Evolutionary conservation across 1,284 basidiomycete genomes (phyloP).

Genomic region (Leccinum huronense): DNA sequence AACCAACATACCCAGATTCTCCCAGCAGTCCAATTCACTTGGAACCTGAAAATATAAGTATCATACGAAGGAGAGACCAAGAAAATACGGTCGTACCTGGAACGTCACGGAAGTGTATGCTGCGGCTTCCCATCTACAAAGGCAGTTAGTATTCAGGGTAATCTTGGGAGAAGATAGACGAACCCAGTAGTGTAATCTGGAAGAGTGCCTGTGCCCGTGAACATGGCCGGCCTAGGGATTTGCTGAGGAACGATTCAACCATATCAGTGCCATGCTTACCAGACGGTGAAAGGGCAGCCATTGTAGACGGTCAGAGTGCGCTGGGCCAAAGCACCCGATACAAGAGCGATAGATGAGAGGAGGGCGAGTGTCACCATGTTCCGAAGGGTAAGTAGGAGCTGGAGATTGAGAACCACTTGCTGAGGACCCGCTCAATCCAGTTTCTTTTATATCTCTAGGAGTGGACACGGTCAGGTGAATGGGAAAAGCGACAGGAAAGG

Average conservation of each 20-base stretch:
- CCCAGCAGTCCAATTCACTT: constrained; percentile 29
- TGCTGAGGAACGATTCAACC: constrained; percentile 3
- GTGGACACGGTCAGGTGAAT: neutral
- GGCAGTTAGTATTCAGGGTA: constrained; percentile 3
- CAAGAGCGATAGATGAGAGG: constrained; percentile 24
- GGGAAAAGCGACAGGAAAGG: neutral
- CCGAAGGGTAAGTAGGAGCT: neutral
- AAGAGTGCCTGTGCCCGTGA: constrained; percentile 25
- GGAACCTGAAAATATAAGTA: constrained; percentile 24
- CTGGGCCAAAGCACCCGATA: constrained; percentile 29
- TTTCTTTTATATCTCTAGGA: neutral
- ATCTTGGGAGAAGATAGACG: neutral
- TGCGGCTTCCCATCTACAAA: constrained; percentile 27
- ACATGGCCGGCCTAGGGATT: constrained; percentile 33
- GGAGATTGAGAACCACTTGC: neutral
- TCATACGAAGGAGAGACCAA: neutral
- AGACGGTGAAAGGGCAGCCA: constrained; percentile 39
- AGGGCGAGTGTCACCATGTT: constrained; percentile 20
- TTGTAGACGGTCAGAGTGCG: constrained; percentile 41
- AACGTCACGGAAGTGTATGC: constrained; percentile 31
- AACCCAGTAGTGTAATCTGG: constrained; percentile 31
- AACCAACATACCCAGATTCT: constrained; percentile 32
- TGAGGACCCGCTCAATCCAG: neutral
- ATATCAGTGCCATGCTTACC: constrained; percentile 24
- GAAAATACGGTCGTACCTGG: constrained; percentile 15